These are phyloP conservation scores for Colletotrichum sp. DNA, from an alignment of 2,329 filamentous ascomycete genomes.

Conservation along the genomic window DNA sequence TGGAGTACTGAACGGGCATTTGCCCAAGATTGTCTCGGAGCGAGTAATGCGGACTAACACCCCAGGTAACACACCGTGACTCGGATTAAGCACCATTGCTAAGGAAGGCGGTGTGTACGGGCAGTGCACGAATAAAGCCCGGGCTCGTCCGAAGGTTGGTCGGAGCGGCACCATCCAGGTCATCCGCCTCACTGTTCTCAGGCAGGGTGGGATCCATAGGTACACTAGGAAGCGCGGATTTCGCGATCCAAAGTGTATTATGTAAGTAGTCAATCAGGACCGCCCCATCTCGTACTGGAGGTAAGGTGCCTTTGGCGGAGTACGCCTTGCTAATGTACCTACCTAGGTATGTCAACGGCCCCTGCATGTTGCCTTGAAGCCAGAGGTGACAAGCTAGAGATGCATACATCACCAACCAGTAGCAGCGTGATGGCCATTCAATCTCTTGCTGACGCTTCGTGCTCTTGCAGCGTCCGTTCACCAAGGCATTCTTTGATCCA, in stretches of 20 bases:
- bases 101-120: neutral
- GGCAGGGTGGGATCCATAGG: neutral
- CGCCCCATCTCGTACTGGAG: no score
- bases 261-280: neutral
- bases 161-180: neutral
- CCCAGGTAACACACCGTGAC: neutral
- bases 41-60: neutral
- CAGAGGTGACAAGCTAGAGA: neutral
- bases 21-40: neutral
- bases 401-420: neutral
- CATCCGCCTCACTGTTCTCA: neutral
- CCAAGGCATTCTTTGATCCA: neutral
- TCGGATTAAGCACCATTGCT: neutral
- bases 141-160: neutral
- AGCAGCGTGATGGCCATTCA: neutral
- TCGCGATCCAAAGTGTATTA: neutral
- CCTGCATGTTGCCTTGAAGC: neutral
- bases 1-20: neutral
- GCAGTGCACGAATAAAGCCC: neutral
- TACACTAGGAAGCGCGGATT: no score
- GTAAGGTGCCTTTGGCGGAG: neutral
- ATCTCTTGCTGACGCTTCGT: neutral
- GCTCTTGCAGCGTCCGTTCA: neutral
- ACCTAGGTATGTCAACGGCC: neutral
- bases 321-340: neutral